A percentile compares a stretch with the other conserved stretches of the same genome.
Evolutionary conservation across 2,329 filamentous ascomycete species (phyloP).

Genomic region (Fusarium denticulatum): DNA sequence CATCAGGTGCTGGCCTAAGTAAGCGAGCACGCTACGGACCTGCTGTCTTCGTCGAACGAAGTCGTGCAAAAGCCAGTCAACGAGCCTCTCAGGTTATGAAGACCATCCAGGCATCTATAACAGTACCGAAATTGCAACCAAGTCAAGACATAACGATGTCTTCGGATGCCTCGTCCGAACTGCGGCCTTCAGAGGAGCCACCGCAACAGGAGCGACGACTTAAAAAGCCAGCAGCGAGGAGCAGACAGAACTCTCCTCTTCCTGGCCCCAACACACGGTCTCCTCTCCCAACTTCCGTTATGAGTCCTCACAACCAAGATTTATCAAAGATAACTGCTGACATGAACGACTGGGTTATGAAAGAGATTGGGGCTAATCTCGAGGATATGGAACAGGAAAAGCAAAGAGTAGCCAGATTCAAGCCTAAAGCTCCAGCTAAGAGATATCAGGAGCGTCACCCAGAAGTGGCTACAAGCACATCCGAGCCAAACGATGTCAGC

Average conservation of each 20-base stretch:
- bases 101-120: constrained; percentile 15
- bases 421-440: constrained; percentile 64
- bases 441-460: constrained; percentile 67
- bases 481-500: constrained; percentile 43
- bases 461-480: constrained; percentile 39
- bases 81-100: constrained; percentile 30
- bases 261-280: constrained; percentile 31
- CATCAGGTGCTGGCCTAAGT: constrained; percentile 45
- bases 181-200: neutral
- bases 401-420: constrained; percentile 56
- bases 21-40: constrained; percentile 56
- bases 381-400: constrained; percentile 57
- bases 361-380: constrained; percentile 65
- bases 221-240: constrained; percentile 49
- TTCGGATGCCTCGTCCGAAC: neutral
- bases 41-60: constrained; percentile 67
- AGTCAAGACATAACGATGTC: constrained; percentile 4
- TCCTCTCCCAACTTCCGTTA: constrained; percentile 48
- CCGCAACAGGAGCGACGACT: constrained; percentile 41
- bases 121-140: neutral
- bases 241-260: constrained; percentile 38
- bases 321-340: constrained; percentile 62
- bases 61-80: constrained; percentile 50
- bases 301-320: constrained; percentile 52
- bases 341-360: constrained; percentile 68